Percentiles rank a stretch among this genome's conserved stretches.
Evolutionary conservation across 2,329 filamentous ascomycete species (phyloP).

Genomic region (Ophiosphaerella korrae): DNA sequence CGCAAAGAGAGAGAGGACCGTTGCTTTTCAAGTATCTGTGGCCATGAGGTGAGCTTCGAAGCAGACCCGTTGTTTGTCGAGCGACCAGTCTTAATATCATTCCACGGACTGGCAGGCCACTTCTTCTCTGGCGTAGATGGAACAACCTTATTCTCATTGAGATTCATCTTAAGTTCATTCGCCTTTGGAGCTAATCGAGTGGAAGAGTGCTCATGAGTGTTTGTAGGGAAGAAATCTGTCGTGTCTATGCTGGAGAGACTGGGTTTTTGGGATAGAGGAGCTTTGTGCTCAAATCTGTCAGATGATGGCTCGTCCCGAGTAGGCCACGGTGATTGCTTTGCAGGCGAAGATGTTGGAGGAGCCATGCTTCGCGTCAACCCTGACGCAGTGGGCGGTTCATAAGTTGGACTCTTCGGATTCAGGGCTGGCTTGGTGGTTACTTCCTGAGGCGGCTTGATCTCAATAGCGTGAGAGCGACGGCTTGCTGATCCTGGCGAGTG

Average conservation of each 20-base stretch:
- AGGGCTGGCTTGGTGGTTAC: slow-evolving; percentile 37
- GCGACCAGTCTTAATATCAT: slow-evolving; percentile 29
- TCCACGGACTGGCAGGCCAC: slow-evolving; percentile 45
- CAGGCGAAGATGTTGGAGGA: slow-evolving; percentile 42
- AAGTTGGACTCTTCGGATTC: slow-evolving; percentile 49
- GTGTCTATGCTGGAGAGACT: slow-evolving; percentile 49
- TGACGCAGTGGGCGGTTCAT: slow-evolving; percentile 38
- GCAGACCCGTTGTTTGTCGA: slow-evolving; percentile 25
- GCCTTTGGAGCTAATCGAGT: slow-evolving; percentile 36
- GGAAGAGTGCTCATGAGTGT: slow-evolving; percentile 49
- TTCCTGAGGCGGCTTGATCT: slow-evolving; percentile 47
- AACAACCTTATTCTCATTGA: slow-evolving; percentile 20
- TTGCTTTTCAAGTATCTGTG: slow-evolving; percentile 36
- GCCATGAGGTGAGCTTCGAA: slow-evolving; percentile 37
- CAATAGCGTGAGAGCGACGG: slow-evolving; percentile 48
- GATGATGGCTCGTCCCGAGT: slow-evolving; percentile 20
- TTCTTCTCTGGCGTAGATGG: slow-evolving; percentile 44
- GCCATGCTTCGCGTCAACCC: slow-evolving; percentile 15
- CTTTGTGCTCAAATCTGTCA: slow-evolving; percentile 18
- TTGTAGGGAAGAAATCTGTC: slow-evolving; percentile 49
- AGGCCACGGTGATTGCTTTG: slow-evolving; percentile 36
- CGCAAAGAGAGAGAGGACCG: slow-evolving; percentile 23
- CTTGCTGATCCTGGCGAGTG: slow-evolving; percentile 39
- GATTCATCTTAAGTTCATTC: slow-evolving; percentile 14
- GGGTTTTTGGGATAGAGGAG: slow-evolving; percentile 35